phyloP scores from a whole-genome alignment of 768 basidiomycete species.

The Tricholoma flavovirens region DNA sequence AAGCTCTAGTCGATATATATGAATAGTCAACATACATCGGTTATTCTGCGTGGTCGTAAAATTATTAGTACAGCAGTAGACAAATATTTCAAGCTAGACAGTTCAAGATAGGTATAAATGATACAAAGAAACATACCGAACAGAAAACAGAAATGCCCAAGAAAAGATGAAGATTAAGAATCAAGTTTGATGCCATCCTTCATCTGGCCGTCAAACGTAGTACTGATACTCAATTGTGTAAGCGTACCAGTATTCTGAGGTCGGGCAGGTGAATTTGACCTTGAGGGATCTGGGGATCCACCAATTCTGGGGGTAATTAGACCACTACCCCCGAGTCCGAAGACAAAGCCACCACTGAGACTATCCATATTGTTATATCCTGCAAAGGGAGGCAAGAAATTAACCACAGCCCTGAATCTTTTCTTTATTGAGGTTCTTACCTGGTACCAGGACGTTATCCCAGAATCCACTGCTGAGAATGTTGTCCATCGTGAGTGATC shows the following conservation, averaged over 20 bases:
- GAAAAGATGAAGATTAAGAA: slow-evolving; percentile 21
- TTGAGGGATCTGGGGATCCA: slow-evolving; percentile 54
- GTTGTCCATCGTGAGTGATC: slow-evolving; percentile 73
- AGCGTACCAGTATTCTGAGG: slow-evolving; percentile 16
- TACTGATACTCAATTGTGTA: slow-evolving; percentile 43
- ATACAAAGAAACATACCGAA: neutral
- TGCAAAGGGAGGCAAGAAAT: slow-evolving; percentile 21
- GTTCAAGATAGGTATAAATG: neutral
- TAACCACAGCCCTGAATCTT: neutral
- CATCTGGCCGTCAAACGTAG: slow-evolving; percentile 34
- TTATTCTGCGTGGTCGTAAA: neutral
- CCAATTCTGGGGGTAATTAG: slow-evolving; percentile 72
- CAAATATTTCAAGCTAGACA: neutral
- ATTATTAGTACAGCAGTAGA: slow-evolving; percentile 1
- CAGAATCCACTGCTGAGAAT: slow-evolving; percentile 77
- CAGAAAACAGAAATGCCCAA: slow-evolving; percentile 1
- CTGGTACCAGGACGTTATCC: slow-evolving; percentile 85
- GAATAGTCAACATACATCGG: neutral
- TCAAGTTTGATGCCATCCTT: slow-evolving; percentile 30
- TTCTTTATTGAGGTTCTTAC: slow-evolving; percentile 34
- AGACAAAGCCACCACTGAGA: slow-evolving; percentile 80
- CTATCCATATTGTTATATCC: slow-evolving; percentile 83
- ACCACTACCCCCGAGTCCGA: slow-evolving; percentile 77
- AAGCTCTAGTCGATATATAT: neutral
- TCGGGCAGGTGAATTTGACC: slow-evolving; percentile 41